phyloP scores from a whole-genome alignment of 495 filamentous ascomycete genomes.

The Xylaria curta region DNA sequence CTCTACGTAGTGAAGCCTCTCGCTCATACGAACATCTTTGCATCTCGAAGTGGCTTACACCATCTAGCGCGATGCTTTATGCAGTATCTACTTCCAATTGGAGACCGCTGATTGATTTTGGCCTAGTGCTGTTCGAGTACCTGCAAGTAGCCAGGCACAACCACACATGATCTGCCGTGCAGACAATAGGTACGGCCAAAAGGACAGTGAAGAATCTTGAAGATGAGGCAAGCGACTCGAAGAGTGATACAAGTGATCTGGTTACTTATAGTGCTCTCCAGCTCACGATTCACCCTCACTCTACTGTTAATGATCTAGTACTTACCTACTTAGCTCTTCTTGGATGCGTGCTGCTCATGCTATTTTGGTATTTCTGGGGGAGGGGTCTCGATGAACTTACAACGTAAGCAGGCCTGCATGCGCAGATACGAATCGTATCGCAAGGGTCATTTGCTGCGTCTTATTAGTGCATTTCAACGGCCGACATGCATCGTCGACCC shows the following conservation, averaged over 20 bases:
- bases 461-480: slow-evolving; percentile 7
- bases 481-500: background rate
- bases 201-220: background rate
- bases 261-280: background rate
- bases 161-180: background rate
- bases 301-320: background rate
- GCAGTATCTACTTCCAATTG: background rate
- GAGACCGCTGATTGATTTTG: background rate
- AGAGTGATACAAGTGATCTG: background rate
- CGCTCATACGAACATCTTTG: background rate
- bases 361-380: background rate
- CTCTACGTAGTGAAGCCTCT: background rate
- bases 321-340: background rate
- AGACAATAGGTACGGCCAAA: background rate
- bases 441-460: background rate
- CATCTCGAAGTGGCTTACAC: background rate
- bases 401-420: background rate
- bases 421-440: background rate
- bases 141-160: background rate
- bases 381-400: background rate
- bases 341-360: background rate
- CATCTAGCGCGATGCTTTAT: too few species aligned
- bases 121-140: too few species aligned
- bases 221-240: too few species aligned
- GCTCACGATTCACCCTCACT: too few species aligned